Evolutionary conservation across 805 yeast genomes (phyloP).

Genomic region (Geotrichum ghanense): DNA sequence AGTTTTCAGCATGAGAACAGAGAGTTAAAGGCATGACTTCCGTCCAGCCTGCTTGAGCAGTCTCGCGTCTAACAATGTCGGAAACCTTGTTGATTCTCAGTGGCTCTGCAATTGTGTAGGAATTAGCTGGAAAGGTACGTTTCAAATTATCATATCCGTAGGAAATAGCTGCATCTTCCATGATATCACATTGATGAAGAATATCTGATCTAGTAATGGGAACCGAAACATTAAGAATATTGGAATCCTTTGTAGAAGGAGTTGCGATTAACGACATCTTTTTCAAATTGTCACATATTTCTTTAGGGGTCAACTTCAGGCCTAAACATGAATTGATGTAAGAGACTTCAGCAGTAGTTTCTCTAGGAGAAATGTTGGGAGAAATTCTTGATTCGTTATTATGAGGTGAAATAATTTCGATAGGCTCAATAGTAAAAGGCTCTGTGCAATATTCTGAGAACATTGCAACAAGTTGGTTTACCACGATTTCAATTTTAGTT

Average conservation of each 20-base stretch:
- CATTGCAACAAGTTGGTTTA: slow-evolving; percentile 91
- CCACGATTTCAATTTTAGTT: slow-evolving; percentile 88
- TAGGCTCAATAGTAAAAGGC: slow-evolving; percentile 84
- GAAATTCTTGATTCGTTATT: slow-evolving; percentile 62
- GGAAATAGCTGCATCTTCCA: slow-evolving; percentile 97
- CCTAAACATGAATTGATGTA: slow-evolving; percentile 93
- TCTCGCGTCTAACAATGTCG: slow-evolving; percentile 81
- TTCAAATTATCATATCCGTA: slow-evolving; percentile 87
- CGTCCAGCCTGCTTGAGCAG: slow-evolving; percentile 90
- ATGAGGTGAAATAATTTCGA: slow-evolving; percentile 72
- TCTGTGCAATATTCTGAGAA: slow-evolving; percentile 76
- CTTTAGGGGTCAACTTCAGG: slow-evolving; percentile 54
- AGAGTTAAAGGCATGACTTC: slow-evolving; percentile 94
- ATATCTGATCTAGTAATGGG: slow-evolving; percentile 96
- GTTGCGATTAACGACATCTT: slow-evolving; percentile 73
- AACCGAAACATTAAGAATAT: slow-evolving; percentile 52
- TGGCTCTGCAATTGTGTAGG: slow-evolving; percentile 72
- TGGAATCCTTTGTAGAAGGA: slow-evolving; percentile 35
- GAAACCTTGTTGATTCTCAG: slow-evolving; percentile 83
- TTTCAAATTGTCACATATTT: slow-evolving; percentile 54
- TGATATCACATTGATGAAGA: slow-evolving; percentile 92
- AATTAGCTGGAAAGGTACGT: slow-evolving; percentile 67
- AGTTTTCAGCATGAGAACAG: slow-evolving; percentile 95
- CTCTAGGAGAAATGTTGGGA: slow-evolving; percentile 63
- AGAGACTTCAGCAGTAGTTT: slow-evolving; percentile 58